These are phyloP conservation scores for Yamadazyma mexicana DNA, from an alignment of 1,139 yeast genomes.

Conservation along the genomic window DNA sequence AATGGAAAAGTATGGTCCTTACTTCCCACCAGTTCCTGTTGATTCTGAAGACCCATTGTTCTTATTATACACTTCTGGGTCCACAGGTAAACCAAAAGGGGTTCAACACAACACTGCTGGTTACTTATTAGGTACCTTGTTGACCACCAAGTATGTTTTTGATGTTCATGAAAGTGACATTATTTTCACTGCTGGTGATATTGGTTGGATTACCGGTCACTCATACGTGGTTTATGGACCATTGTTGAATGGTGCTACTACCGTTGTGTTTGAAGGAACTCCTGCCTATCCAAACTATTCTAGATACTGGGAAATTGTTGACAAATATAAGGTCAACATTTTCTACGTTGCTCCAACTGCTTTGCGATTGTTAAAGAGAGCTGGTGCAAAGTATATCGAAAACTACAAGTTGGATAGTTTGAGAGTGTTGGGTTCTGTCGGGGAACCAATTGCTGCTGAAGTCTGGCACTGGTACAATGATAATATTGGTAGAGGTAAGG, in stretches of 20 bases:
- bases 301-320: constrained; percentile 95
- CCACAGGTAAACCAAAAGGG: constrained; percentile 98
- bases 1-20: constrained; percentile 75
- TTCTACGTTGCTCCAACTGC: constrained; percentile 99
- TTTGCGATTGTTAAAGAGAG: constrained; percentile 88
- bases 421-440: constrained; percentile 96
- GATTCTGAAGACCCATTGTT: constrained; percentile 91
- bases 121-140: constrained; percentile 88
- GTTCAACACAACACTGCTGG: constrained; percentile 96
- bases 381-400: constrained; percentile 81
- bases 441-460: constrained; percentile 98
- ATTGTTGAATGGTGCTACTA: constrained; percentile 80
- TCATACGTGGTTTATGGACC: constrained; percentile 96
- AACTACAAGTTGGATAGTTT: constrained; percentile 87
- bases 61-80: constrained; percentile 92
- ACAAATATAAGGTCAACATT: constrained; percentile 90
- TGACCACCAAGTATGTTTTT: constrained; percentile 90
- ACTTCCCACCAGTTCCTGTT: constrained; percentile 85
- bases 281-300: constrained; percentile 98
- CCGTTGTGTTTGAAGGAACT: constrained; percentile 94
- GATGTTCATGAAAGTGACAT: constrained; percentile 88
- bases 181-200: constrained; percentile 96
- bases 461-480: constrained; percentile 98
- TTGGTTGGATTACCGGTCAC: constrained; percentile 99
- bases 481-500: constrained; percentile 83